Base-by-base conservation (phyloP, 352 stramenopile genomes). In the Globisporangium splendens region DNA sequence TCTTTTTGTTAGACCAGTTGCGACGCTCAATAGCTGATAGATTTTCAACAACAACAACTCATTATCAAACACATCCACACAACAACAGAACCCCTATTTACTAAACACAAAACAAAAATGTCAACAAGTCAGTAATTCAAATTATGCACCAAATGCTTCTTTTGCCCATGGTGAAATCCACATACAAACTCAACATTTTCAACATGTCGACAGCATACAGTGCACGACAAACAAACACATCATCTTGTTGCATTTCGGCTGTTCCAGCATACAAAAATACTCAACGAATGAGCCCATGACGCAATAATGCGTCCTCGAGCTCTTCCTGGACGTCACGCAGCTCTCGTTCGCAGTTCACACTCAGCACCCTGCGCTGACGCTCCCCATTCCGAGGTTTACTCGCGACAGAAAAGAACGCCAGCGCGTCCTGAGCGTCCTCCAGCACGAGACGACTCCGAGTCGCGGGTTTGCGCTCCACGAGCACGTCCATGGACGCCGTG, bases 291-390 rank as follows among this genome's bases (percentile, higher is more conserved):
- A 61, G 11, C 18, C 55, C 22, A 2, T 39, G 17, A 20, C 46
- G 24, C n/a, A 39, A 7, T 11, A 61, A 54, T 35, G 65, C 59
- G 13, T 58, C 51, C 15, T 64, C 62, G 43, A 88, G 66, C 50
- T 73, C 66, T 33, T 81, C 61, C 31, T 77, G 56, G 4, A 71
- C 54, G 56, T 84, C 65, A 13, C 57, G 54, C 4, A 79, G 21
- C 24, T 77, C 75, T 2, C 66, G 63, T 24, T 88, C 78, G 47
- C 75, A 88, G 46, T 72, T 68, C 39, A 86, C 61, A 33, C 59
- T 54, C n/a, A 64, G 42, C 20, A 75, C 42, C n/a, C 20, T 28
- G 21, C 50, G 59, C 17, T 2, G 33, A 13, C 38, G 41, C 4
- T 3, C 12, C 1, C 3, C 13, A n/a, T 1, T 20, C n/a, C 15